Percentiles rank a stretch among this genome's conserved stretches.
Conservation (phyloP, 352 stramenopile species). For the Globisporangium heterothallicum region DNA sequence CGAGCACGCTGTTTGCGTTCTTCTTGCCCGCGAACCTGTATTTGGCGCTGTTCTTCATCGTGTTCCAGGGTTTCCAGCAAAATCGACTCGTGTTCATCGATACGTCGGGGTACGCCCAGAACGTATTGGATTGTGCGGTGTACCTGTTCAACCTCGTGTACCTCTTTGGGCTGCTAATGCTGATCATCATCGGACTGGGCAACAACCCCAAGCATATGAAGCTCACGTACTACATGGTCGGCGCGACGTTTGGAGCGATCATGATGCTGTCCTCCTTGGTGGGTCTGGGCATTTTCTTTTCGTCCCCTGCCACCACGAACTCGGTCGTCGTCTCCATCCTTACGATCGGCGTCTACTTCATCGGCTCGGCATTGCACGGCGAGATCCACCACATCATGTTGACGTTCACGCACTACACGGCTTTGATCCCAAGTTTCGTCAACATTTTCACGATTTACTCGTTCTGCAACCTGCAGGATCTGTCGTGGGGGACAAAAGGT, state of each 20-base stretch:
- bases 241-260: slow-evolving; percentile 62
- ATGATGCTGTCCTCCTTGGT: slow-evolving; percentile 78
- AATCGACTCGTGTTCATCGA: slow-evolving; percentile 78
- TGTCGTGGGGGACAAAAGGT: slow-evolving; percentile 85
- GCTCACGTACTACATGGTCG: slow-evolving; percentile 79
- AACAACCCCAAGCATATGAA: slow-evolving; percentile 89
- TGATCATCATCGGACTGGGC: slow-evolving; percentile 81
- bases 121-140: slow-evolving; percentile 54
- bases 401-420: slow-evolving; percentile 85
- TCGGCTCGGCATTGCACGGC: slow-evolving; percentile 71
- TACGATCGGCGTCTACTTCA: slow-evolving; percentile 77
- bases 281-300: slow-evolving; percentile 72
- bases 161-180: slow-evolving; percentile 71
- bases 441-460: slow-evolving; percentile 90
- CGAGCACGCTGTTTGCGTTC: slow-evolving; percentile 63
- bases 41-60: slow-evolving; percentile 80
- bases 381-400: slow-evolving; percentile 83
- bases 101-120: slow-evolving; percentile 57
- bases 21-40: slow-evolving; percentile 82
- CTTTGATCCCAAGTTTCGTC: slow-evolving; percentile 83
- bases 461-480: slow-evolving; percentile 86
- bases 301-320: slow-evolving; percentile 35
- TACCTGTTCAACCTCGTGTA: slow-evolving; percentile 82
- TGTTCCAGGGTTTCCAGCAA: slow-evolving; percentile 86
- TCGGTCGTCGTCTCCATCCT: slow-evolving; percentile 62